Evolutionary conservation across 805 yeast genomes (phyloP).

Genomic region (Hanseniaspora valbyensis): DNA sequence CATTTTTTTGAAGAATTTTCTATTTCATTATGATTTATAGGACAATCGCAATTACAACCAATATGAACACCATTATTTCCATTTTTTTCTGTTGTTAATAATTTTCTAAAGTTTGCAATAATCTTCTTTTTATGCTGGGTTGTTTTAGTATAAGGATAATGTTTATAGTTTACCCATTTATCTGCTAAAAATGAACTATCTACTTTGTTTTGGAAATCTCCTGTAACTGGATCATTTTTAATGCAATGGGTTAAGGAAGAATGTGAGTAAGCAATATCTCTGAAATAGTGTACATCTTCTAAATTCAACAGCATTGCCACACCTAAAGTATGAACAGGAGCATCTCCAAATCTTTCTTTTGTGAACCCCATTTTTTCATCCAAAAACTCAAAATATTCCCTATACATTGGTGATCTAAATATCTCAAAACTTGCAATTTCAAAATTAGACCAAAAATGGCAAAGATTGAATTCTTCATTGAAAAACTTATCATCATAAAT

Average conservation of each 20-base stretch:
- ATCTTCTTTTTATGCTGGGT: slow-evolving; percentile 24
- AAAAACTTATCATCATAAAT: slow-evolving; percentile 46
- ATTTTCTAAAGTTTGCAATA: not conserved
- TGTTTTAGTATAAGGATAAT: slow-evolving; percentile 35
- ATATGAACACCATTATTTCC: slow-evolving; percentile 33
- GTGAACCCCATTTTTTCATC: slow-evolving; percentile 75
- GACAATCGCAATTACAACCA: slow-evolving; percentile 86
- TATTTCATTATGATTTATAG: slow-evolving; percentile 38
- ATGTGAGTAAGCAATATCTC: slow-evolving; percentile 87
- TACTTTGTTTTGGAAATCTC: slow-evolving; percentile 10
- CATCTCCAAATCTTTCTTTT: slow-evolving; percentile 95
- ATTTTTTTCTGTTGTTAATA: slow-evolving; percentile 16
- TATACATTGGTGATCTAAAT: slow-evolving; percentile 55
- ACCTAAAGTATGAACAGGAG: slow-evolving; percentile 85
- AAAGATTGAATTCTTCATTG: slow-evolving; percentile 58
- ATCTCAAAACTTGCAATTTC: slow-evolving; percentile 79
- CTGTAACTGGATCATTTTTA: slow-evolving; percentile 33
- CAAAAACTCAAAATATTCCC: slow-evolving; percentile 53
- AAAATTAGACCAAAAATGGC: slow-evolving; percentile 90
- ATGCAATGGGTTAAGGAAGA: slow-evolving; percentile 80
- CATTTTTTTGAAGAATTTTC: slow-evolving; percentile 48
- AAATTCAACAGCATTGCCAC: slow-evolving; percentile 61
- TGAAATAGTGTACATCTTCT: slow-evolving; percentile 71
- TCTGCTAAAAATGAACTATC: not conserved
- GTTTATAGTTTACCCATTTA: slow-evolving; percentile 28